Conservation (phyloP, 108 stramenopile species). For the Cyclostephanos tholiformis region DNA sequence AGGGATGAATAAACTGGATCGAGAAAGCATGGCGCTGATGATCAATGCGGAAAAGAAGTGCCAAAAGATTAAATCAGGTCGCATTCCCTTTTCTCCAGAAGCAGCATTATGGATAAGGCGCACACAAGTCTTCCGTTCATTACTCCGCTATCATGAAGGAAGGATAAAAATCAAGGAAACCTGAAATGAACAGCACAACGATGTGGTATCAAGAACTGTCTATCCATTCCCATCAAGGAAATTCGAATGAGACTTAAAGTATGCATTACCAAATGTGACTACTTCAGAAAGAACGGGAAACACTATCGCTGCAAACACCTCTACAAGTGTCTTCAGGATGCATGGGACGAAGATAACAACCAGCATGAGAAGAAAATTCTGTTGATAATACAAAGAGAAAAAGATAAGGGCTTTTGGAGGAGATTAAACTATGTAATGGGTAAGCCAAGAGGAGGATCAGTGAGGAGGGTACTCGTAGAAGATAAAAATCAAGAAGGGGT, state of each 20-base stretch:
- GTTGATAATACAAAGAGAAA: conserved; percentile 16
- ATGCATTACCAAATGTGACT: conserved; percentile 18
- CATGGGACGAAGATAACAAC: background rate
- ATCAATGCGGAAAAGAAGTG: conserved; percentile 11
- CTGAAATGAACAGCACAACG: conserved; percentile 12
- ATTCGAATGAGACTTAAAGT: background rate
- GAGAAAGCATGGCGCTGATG: background rate
- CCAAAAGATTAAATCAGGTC: conserved; percentile 7
- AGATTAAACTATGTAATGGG: conserved; percentile 4
- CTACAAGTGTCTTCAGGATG: conserved; percentile 1
- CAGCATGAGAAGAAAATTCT: conserved; percentile 11
- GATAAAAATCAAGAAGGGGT: background rate
- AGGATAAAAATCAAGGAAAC: conserved; percentile 19
- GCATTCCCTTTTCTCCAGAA: conserved; percentile 14
- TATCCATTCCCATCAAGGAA: background rate
- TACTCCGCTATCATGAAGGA: conserved; percentile 7
- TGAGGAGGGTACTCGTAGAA: no score
- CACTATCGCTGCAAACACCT: conserved; percentile 14
- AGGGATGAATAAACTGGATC: background rate
- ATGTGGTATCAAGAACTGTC: background rate
- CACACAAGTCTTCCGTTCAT: background rate
- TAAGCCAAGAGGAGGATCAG: background rate
- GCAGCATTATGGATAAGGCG: conserved; percentile 4
- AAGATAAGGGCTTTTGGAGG: conserved; percentile 23
- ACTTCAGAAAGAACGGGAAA: conserved; percentile 1